These are phyloP conservation scores for Trametes cingulata DNA, from an alignment of 768 basidiomycete species.

Conservation along the genomic window DNA sequence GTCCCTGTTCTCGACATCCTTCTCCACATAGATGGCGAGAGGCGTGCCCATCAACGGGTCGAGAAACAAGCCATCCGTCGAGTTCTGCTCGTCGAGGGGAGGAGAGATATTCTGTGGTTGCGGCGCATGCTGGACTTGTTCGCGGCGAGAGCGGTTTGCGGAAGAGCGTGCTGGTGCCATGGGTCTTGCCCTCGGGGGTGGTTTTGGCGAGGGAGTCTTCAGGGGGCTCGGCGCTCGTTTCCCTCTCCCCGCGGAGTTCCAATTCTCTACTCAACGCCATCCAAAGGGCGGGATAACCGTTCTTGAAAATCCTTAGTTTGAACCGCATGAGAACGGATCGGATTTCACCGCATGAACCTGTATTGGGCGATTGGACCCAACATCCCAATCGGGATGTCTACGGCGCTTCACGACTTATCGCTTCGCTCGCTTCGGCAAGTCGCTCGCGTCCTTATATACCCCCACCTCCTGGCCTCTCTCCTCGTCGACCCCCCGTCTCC, in stretches of 20 bases:
- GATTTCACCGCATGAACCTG: no score
- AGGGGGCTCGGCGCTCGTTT: constrained; percentile 21
- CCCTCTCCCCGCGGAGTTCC: constrained; percentile 19
- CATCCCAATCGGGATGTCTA: no score
- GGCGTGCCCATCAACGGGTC: constrained; percentile 83
- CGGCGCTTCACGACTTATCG: no score
- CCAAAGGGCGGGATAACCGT: neutral
- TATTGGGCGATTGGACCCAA: no score
- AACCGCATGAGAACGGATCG: no score
- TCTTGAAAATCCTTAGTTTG: no score
- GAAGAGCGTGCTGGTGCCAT: constrained; percentile 75
- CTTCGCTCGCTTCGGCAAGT: no score
- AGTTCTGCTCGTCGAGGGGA: constrained; percentile 20
- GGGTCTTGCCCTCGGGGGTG: constrained; percentile 51
- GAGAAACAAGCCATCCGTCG: constrained; percentile 61
- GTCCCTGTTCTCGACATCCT: constrained; percentile 74
- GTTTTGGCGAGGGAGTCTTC: constrained; percentile 23
- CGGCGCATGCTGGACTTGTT: constrained; percentile 36
- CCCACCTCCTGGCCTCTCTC: neutral
- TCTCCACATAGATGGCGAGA: constrained; percentile 75
- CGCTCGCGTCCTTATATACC: no score
- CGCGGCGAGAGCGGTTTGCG: constrained; percentile 48
- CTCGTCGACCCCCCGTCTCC: no score
- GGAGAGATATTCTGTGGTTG: constrained; percentile 24
- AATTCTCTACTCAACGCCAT: constrained; percentile 8